Conservation (phyloP, 129 eudicot genomes). For the Tagetes patula region DNA sequence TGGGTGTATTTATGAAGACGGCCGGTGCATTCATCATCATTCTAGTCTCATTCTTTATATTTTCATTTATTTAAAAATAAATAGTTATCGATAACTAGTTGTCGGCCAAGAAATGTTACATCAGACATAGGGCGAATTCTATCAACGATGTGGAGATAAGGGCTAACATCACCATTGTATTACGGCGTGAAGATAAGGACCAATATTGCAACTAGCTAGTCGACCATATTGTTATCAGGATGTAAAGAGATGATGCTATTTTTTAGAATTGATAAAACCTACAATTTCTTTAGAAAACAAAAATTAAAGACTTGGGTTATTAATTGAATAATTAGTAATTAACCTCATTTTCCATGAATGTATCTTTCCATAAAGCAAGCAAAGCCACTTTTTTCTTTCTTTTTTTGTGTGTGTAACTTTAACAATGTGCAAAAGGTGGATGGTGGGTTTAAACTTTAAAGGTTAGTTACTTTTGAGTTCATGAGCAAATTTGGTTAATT, state of each 20-base stretch:
- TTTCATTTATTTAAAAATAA: neutral
- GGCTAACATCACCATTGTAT: conserved; percentile 19
- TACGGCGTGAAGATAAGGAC: neutral
- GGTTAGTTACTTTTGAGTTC: conserved; percentile 39
- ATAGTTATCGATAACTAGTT: too few relatives aligned
- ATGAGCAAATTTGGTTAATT: conserved; percentile 26
- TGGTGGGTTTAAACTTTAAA: conserved; percentile 30
- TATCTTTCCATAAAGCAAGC: conserved; percentile 10
- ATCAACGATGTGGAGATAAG: conserved; percentile 15
- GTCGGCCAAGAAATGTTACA: conserved; percentile 2
- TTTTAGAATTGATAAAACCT: neutral
- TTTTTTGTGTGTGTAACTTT: conserved; percentile 9
- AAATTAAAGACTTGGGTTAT: neutral
- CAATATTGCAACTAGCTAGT: neutral
- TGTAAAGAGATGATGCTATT: neutral
- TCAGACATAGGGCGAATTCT: conserved; percentile 3
- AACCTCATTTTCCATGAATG: conserved; percentile 13
- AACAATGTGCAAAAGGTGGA: conserved; percentile 24
- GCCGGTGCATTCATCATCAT: conserved; percentile 22
- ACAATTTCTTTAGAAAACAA: neutral
- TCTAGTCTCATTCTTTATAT: neutral
- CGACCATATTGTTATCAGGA: neutral
- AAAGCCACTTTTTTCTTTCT: conserved; percentile 13
- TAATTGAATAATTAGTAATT: neutral
- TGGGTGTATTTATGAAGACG: conserved; percentile 16